Percentiles rank a stretch among this genome's conserved stretches.
These are phyloP conservation scores for Pseudognaphalium luteoalbum DNA, from an alignment of 129 eudicot species.

Conservation along the genomic window DNA sequence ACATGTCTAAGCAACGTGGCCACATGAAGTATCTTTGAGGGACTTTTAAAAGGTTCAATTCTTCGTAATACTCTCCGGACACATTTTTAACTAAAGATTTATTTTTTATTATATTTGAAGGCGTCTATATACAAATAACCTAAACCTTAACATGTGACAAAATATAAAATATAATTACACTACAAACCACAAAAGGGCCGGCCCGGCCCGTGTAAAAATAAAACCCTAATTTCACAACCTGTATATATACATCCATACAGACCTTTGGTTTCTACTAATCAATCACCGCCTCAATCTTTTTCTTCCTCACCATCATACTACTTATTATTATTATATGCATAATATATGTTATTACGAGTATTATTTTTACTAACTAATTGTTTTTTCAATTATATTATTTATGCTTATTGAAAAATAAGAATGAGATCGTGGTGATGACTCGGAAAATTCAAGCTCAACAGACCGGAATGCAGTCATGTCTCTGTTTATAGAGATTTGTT, in stretches of 20 bases:
- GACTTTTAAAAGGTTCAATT: no score
- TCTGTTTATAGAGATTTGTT: constrained; percentile 25
- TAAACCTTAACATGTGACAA: no score
- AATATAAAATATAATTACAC: no score
- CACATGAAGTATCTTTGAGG: no score
- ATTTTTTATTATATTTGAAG: no score
- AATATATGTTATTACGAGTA: neutral
- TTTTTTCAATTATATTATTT: neutral
- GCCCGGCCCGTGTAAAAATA: neutral
- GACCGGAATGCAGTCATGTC: constrained; percentile 62
- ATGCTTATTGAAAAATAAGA: neutral
- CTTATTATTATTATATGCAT: neutral
- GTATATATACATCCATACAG: neutral
- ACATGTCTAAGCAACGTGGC: no score
- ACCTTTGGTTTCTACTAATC: neutral
- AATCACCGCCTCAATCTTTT: neutral
- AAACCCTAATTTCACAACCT: neutral
- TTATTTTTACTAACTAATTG: neutral
- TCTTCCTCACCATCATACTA: neutral
- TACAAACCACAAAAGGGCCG: neutral
- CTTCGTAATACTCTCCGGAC: no score
- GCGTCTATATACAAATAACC: no score
- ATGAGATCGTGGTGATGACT: constrained; percentile 49
- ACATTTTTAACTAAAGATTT: no score
- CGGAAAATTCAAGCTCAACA: constrained; percentile 71